phyloP scores from a whole-genome alignment of 805 yeast species.

The Brettanomyces custersianus region DNA sequence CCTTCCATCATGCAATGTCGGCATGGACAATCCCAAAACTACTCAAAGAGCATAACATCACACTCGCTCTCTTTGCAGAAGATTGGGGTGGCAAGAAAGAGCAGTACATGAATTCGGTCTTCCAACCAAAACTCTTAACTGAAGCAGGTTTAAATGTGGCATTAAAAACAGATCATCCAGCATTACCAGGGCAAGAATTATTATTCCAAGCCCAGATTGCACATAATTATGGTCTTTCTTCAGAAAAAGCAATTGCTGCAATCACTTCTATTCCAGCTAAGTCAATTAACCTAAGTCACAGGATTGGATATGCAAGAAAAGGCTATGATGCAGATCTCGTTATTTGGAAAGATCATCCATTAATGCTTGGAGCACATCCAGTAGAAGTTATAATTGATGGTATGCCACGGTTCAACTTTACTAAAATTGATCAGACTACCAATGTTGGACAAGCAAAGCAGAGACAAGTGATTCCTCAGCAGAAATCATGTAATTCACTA shows the following conservation, averaged over 20 bases:
- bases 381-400: slow-evolving; percentile 2
- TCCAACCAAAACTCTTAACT: neutral
- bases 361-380: slow-evolving; percentile 1
- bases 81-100: slow-evolving; percentile 3
- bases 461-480: neutral
- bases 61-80: slow-evolving; percentile 3
- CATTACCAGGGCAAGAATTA: slow-evolving; percentile 2
- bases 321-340: slow-evolving; percentile 4
- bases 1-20: slow-evolving; percentile 2
- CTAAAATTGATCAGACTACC: neutral
- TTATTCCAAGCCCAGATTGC: slow-evolving; percentile 1
- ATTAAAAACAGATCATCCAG: slow-evolving; percentile 3
- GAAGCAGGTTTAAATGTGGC: slow-evolving; percentile 2
- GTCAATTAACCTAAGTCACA: neutral
- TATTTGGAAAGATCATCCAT: slow-evolving; percentile 2
- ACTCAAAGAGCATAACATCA: slow-evolving; percentile 1
- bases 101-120: slow-evolving; percentile 2
- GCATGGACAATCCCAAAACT: slow-evolving; percentile 2
- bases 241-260: slow-evolving; percentile 1
- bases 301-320: slow-evolving; percentile 2
- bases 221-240: slow-evolving; percentile 1
- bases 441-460: neutral
- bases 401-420: neutral
- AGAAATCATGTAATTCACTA: neutral
- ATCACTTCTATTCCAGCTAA: slow-evolving; percentile 2